Evolutionary conservation across 306 rosid genomes (phyloP), one percentile per base, ranked within the genome.

Genomic region (Astragalus glycyphyllos): DNA sequence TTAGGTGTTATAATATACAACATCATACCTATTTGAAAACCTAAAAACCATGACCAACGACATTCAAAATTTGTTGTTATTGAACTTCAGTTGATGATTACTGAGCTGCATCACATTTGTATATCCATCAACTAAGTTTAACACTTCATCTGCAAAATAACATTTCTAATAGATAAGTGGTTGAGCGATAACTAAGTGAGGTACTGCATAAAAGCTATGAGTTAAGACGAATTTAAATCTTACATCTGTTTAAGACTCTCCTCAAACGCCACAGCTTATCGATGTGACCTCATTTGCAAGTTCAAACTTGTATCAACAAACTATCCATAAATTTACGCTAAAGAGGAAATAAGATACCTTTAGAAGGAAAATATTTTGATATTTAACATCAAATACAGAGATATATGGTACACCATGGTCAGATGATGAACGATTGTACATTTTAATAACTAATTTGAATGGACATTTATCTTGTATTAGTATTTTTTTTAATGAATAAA

Each of bases 381-480:
- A 38, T 32, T 48, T 61, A 45, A 56, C n/a, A 62, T 40, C 15
- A 68, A 69, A 68, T 46, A 53, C 64, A 75, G 23, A 26, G 32
- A 26, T 70, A 47, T 53, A 67, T 1, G 58, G 56, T 69, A 26
- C 31, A 26, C 31, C 38, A 32, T 13, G 69, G 34, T 62, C 58
- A 34, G 70, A 55, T 71, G 69, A 75, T 63, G 55, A 76, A 71
- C 79, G 70, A 67, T 71, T 55, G 63, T 69, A 78, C 86, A 59
- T 11, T 59, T 38, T 51, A 65, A 70, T 51, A 78, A 51, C 75
- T 78, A 82, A 58, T 55, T 71, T 69, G 62, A 11, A 47, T 23
- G 63, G 70, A 41, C 8, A n/a, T 60, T 60, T 32, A 45, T 79
- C 79, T 53, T 71, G 61, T 60, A 73, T 60, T 46, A 32, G 59